These are phyloP conservation scores for Abrus pulchellus DNA, from an alignment of 306 rosid genomes.

Conservation along the genomic window DNA sequence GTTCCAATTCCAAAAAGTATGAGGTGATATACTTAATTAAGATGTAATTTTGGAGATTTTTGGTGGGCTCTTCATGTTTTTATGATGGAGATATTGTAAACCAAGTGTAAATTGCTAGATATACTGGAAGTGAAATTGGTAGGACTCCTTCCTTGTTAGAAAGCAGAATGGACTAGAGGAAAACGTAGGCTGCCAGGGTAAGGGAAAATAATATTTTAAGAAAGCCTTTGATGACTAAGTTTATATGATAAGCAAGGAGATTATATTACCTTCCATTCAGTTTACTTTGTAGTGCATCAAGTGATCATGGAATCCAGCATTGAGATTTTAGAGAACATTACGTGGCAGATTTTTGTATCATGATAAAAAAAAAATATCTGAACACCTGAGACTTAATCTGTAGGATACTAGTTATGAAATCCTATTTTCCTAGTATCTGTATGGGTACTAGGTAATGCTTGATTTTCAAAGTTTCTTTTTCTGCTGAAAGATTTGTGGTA, in stretches of 20 bases:
- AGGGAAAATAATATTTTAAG: background rate
- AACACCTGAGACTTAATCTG: conserved; percentile 6
- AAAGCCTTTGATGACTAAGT: background rate
- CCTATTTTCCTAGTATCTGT: background rate
- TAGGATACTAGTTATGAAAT: background rate
- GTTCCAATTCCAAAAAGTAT: background rate
- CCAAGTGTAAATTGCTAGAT: conserved; percentile 16
- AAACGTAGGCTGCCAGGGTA: background rate
- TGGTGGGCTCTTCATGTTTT: conserved; percentile 2
- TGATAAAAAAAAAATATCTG: background rate
- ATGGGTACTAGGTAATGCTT: conserved; percentile 1
- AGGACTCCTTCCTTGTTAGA: conserved; percentile 3
- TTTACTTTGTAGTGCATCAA: conserved; percentile 7
- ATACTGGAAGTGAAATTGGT: conserved; percentile 20
- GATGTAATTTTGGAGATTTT: background rate
- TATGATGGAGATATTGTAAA: conserved; percentile 3
- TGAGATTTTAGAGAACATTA: background rate
- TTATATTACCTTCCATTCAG: background rate
- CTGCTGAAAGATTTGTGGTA: background rate
- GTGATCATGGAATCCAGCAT: conserved; percentile 1
- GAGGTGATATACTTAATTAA: conserved; percentile 9
- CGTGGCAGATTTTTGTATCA: background rate
- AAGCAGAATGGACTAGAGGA: background rate
- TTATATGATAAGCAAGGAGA: background rate
- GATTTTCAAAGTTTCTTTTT: conserved; percentile 8